Conservation (phyloP, 768 basidiomycete species). For the Pleurotus eryngii region DNA sequence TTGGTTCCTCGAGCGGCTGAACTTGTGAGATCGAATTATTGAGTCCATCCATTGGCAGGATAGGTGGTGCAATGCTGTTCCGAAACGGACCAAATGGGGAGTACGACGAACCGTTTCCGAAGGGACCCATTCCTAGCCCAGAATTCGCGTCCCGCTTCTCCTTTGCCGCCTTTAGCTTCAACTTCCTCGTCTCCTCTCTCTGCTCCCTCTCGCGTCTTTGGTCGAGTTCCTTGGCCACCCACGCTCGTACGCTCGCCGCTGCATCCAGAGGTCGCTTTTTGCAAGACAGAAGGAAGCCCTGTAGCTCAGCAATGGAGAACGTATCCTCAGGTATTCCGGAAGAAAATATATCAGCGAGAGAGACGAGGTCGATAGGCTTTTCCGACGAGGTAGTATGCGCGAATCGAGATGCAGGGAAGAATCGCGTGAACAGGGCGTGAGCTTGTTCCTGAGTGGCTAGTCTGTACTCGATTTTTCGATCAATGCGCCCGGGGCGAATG, state of each 20-base stretch:
- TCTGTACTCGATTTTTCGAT: constrained; percentile 49
- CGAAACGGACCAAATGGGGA: not conserved
- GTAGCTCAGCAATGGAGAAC: constrained; percentile 42
- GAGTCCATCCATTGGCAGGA: not conserved
- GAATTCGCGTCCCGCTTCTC: constrained; percentile 9
- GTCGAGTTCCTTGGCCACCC: constrained; percentile 26
- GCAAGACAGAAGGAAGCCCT: constrained; percentile 36
- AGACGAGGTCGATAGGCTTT: not conserved
- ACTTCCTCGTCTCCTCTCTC: constrained; percentile 20
- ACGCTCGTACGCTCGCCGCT: constrained; percentile 18
- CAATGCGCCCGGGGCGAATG: constrained; percentile 55
- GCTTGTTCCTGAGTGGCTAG: constrained; percentile 46
- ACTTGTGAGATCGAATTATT: no score
- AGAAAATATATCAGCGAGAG: constrained; percentile 26
- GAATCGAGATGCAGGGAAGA: constrained; percentile 30
- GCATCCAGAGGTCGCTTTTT: constrained; percentile 20
- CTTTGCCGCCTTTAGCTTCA: constrained; percentile 18
- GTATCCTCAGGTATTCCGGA: constrained; percentile 27
- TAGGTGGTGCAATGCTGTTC: not conserved
- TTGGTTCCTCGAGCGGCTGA: no score
- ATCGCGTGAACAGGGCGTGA: constrained; percentile 43
- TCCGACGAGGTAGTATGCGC: not conserved
- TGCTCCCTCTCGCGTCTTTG: constrained; percentile 14
- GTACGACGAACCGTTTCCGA: not conserved
- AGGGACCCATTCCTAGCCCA: not conserved